Evolutionary conservation across 1,284 basidiomycete genomes (phyloP).

Genomic region (Pseudozyma hubeiensis): DNA sequence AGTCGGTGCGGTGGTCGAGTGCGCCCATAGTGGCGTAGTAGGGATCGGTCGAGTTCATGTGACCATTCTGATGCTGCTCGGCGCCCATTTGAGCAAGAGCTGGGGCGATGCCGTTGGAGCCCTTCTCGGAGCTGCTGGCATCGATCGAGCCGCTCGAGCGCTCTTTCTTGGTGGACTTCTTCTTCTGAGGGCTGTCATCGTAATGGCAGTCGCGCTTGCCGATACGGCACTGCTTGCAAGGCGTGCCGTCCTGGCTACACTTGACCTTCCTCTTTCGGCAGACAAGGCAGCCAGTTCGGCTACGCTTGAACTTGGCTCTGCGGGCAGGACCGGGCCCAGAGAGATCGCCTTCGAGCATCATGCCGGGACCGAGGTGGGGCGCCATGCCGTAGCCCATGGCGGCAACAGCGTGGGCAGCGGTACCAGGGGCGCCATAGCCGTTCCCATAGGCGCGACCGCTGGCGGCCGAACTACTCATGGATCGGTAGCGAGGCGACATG

Average conservation of each 20-base stretch:
- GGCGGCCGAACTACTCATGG: conserved; percentile 51
- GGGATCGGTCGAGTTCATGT: conserved; percentile 26
- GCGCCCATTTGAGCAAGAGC: conserved; percentile 24
- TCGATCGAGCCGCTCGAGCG: conserved; percentile 38
- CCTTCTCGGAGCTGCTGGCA: conserved; percentile 41
- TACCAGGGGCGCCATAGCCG: conserved; percentile 38
- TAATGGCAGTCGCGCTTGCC: conserved; percentile 65
- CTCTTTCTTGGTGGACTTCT: conserved; percentile 50
- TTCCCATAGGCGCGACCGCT: conserved; percentile 48
- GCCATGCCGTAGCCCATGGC: conserved; percentile 51
- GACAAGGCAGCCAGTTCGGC: conserved; percentile 60
- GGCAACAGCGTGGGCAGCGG: conserved; percentile 41
- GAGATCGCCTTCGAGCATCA: conserved; percentile 49
- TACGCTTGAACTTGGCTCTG: conserved; percentile 61
- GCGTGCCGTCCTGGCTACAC: conserved; percentile 61
- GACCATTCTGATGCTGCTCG: conserved; percentile 18
- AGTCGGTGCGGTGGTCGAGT: conserved; percentile 39
- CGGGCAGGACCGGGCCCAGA: conserved; percentile 51
- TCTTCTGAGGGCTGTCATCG: conserved; percentile 58
- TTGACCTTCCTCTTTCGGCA: conserved; percentile 66
- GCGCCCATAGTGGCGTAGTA: conserved; percentile 37
- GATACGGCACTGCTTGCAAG: conserved; percentile 63
- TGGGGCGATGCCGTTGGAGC: conserved; percentile 31
- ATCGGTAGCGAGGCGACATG: conserved; percentile 53
- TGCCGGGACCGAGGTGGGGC: conserved; percentile 42